Evolutionary conservation across 257 asterid genomes (phyloP).

Genomic region (Solanum clarkiae): DNA sequence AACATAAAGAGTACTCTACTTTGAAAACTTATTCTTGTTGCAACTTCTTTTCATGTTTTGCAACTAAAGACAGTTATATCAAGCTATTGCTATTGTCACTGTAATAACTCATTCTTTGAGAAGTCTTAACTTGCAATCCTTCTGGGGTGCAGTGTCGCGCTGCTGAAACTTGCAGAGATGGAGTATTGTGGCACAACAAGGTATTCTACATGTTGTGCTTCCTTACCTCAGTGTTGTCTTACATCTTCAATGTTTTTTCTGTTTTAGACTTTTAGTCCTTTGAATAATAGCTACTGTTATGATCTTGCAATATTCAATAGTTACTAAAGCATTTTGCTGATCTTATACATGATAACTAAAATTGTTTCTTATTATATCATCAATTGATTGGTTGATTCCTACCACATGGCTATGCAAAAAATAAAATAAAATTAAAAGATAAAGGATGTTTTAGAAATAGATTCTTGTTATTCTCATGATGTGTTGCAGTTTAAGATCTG

Average conservation of each 20-base stretch:
- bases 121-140: not conserved
- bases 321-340: not conserved
- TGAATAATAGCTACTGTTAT: not conserved
- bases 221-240: not conserved
- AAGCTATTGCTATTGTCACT: not conserved
- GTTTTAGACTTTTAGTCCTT: not conserved
- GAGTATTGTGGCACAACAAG: slow-evolving; percentile 92
- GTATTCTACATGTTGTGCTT: slow-evolving; percentile 16
- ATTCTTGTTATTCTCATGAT: not conserved
- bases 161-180: slow-evolving; percentile 88
- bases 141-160: slow-evolving; percentile 51
- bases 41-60: not conserved
- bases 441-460: not conserved
- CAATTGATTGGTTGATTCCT: not conserved
- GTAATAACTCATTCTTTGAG: not conserved
- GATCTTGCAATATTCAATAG: not conserved
- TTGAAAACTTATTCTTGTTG: not conserved
- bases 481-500: not conserved
- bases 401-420: not conserved
- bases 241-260: not conserved
- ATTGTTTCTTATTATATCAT: not conserved
- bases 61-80: not conserved
- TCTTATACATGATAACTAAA: not conserved
- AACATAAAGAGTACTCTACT: not conserved
- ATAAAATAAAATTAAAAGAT: not conserved